Evolutionary conservation across 257 asterid genomes (phyloP), one percentile per base, ranked within the genome.

Genomic region (Catharanthus roseus): DNA sequence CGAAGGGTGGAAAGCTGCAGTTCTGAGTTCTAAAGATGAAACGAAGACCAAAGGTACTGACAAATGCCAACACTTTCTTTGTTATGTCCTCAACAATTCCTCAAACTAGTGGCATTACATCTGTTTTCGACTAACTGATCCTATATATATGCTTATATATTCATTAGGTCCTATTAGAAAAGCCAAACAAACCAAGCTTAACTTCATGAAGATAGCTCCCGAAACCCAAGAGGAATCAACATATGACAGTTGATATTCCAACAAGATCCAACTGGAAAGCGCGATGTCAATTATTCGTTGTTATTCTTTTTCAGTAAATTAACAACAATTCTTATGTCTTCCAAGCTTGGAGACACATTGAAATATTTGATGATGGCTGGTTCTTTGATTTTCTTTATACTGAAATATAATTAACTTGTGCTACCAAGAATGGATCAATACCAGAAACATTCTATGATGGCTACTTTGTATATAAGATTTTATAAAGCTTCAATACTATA

Each of bases 1-100:
- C 0, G 81, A 87, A 54, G 88, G 80, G 29, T 91, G 97, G 97
- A 95, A 85, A 82, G 87, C 92, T 3, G 71, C 89, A 41, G 99
- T 95, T 65, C 65, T 89, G 23, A 83, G 82, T 75, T 87, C 95
- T 7, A 95, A 84, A 45, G 74, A 75, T 34, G 83, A 63, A 53
- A 67, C 57, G 82, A 85, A 82, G 71, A 78, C 74, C 45, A 77
- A 81, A 85, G 96, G 99, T 91, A 76, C 39, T n/a, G 31, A 65
- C 24, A 7, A 21, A 31, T 12, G 4, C 31, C 63, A 5, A n/a
- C 53, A n/a, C n/a, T n/a, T n/a, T 23, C 21, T 34, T 50, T 54
- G 28, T 36, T 5, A 13, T 39, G 5, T 67, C 44, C 18, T 10
- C 6, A 29, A 23, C 11, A 11, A 1, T 69, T 58, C 45, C 23